These are phyloP conservation scores for Beta lomatogona DNA, from an alignment of 179 eudicot species.

Conservation along the genomic window DNA sequence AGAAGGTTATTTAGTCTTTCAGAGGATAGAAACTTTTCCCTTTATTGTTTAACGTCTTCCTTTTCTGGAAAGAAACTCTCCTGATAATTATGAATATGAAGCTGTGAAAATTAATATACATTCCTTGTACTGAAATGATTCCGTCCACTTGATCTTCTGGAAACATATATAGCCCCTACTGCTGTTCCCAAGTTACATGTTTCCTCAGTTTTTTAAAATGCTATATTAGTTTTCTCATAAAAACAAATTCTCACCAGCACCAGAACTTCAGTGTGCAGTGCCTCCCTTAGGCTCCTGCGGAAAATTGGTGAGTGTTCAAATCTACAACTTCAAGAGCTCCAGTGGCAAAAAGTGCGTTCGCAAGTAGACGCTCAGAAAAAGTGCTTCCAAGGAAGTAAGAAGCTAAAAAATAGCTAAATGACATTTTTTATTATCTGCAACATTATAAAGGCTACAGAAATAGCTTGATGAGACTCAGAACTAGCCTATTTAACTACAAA, in stretches of 20 bases:
- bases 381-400: background rate
- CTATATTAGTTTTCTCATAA: background rate
- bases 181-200: too few species aligned
- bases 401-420: background rate
- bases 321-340: background rate
- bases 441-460: background rate
- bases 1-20: slow-evolving; percentile 6
- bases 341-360: too few species aligned
- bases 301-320: background rate
- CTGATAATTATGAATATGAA: background rate
- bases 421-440: background rate
- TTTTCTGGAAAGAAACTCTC: too few species aligned
- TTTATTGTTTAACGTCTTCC: background rate
- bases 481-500: background rate
- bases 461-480: background rate
- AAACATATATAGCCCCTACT: too few species aligned
- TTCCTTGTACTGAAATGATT: too few species aligned
- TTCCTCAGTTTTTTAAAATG: background rate
- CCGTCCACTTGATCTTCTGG: too few species aligned
- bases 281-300: background rate
- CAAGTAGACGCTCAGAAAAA: background rate
- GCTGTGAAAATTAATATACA: too few species aligned
- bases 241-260: background rate
- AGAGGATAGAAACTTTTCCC: background rate
- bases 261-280: background rate